Base-by-base conservation (phyloP, 1,284 basidiomycete species). In the Ustilago shanxiensis region DNA sequence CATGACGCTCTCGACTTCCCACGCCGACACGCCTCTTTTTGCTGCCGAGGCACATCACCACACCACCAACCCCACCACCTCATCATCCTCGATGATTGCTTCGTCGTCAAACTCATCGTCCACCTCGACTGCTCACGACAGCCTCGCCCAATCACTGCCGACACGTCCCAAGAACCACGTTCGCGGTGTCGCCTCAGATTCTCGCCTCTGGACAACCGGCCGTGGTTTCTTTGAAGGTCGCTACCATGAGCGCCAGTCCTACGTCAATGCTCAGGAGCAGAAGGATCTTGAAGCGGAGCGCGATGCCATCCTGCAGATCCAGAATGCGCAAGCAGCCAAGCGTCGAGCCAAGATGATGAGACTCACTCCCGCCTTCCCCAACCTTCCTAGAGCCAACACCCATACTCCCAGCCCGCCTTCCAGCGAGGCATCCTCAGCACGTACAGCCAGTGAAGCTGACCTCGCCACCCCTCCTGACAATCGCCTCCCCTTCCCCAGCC, bases 341-440 rank as follows among this genome's bases (percentile, higher is more conserved):
- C 72, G 80, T 41, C 59, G 80, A 20, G 79, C 77, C 33, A 72
- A 68, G 58, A 62, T 82, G 53, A 78, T 79, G 76, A 74, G 80
- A 22, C 66, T 82, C 52, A 82, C 80, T 2, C 80, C 80, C 7
- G 80, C 80, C 16, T 78, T 66, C 57, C 44, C 75, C 14, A 26
- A 20, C 18, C 2, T 31, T 2, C 31, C 45, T 9, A 29, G 68
- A 53, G 67, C 70, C 1, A 49, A 56, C 53, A 33, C 54, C 56
- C 29, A 79, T 56, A 66, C 79, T 2, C 79, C 79, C 0, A 71
- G 71, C 41, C 79, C 79, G 10, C 62, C 79, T 8, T 68, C 73
- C 18, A 69, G 60, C 54, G 66, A 72, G 41, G 60, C 66, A 29
- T 72, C 64, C 5, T 71, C 66, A 1, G 62, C 66, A 28, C 62